phyloP scores from a whole-genome alignment of 352 stramenopile species.

The Globisporangium acanthophoron region DNA sequence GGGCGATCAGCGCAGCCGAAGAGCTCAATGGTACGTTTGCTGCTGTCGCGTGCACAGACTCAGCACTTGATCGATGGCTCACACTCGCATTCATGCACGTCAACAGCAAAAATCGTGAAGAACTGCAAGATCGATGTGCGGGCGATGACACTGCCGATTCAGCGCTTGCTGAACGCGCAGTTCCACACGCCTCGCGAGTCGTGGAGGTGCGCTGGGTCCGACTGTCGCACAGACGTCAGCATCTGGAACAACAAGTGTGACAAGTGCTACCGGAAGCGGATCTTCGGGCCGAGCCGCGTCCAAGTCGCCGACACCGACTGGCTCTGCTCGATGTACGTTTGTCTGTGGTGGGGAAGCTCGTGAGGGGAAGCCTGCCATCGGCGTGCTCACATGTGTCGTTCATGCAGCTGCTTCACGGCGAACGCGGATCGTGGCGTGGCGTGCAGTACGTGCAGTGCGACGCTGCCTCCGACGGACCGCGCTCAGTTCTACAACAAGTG shows the following conservation, averaged over 20 bases:
- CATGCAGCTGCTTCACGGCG: slow-evolving; percentile 42
- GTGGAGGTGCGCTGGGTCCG: slow-evolving; percentile 40
- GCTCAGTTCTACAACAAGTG: slow-evolving; percentile 15
- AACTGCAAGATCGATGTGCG: slow-evolving; percentile 50
- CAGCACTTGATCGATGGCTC: not conserved
- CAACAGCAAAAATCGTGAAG: slow-evolving; percentile 47
- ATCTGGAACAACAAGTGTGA: slow-evolving; percentile 54
- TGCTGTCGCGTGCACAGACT: not conserved
- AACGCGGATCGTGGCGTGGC: slow-evolving; percentile 29
- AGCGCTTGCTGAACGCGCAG: slow-evolving; percentile 38
- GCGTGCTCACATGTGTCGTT: not conserved
- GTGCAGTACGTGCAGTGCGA: slow-evolving; percentile 38
- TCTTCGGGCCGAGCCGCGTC: slow-evolving; percentile 44
- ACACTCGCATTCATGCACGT: not conserved
- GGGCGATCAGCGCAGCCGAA: slow-evolving; percentile 37
- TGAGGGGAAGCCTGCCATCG: too few relatives aligned
- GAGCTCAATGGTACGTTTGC: slow-evolving; percentile 43
- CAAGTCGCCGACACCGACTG: slow-evolving; percentile 41
- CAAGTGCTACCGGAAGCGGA: slow-evolving; percentile 37
- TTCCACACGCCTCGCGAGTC: slow-evolving; percentile 35
- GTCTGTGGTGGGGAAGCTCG: not conserved
- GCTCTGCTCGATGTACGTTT: slow-evolving; percentile 65
- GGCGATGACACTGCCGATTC: slow-evolving; percentile 36
- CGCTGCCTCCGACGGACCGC: slow-evolving; percentile 18
- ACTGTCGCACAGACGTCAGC: slow-evolving; percentile 53